Base-by-base conservation (phyloP, 2,329 filamentous ascomycete genomes). In the Fusarium lateritium region DNA sequence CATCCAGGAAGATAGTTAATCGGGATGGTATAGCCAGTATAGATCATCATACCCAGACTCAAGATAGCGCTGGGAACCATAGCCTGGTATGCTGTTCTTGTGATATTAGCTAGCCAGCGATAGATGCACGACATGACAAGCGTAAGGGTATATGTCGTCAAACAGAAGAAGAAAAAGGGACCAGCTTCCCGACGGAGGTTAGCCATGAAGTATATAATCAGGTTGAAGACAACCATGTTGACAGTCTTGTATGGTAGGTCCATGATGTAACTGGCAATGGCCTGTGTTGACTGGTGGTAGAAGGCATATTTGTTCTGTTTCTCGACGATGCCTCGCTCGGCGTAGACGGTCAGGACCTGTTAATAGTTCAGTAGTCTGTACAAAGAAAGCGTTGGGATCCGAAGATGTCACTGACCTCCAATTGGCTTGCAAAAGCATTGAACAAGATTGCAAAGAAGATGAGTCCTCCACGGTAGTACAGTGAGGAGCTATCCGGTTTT, bases 121-220 rank as follows among this genome's bases (percentile, higher is more conserved):
- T 73, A 76, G 13, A 76, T 59, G 5, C 58, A 60, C 1, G 75
- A 76, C 0, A 78, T 79, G 19, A 75, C 63, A 24, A 83, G 75
- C 7, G 24, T 24, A 7, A 24, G 24, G 24, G 24, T 24, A 24
- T 24, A 24, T 24, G 24, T 24, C 24, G 24, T 24, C 24, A 24
- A 24, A 70, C 83, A 81, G 75, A 85, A 83, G 77, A 89, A 86
- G 78, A 91, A 91, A 79, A 90, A 91, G 3, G 83, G 77, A 19
- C 85, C 86, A 1, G 88, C 78, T 60, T 85, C 83, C 55, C 87
- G 82, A 53, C 87, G 83, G 6, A 92, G 81, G 62, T 89, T 85
- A 1, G 87, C 85, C 86, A 92, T 86, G 75, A 91, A 91, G 78
- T 92, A 92, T 0, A 91, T 76, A 2, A 85, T 8, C 2, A 65